Percentiles rank a stretch among this genome's conserved stretches.
These are phyloP conservation scores for Colletotrichum tamarilloi DNA, from an alignment of 2,329 filamentous ascomycete species.

Conservation along the genomic window DNA sequence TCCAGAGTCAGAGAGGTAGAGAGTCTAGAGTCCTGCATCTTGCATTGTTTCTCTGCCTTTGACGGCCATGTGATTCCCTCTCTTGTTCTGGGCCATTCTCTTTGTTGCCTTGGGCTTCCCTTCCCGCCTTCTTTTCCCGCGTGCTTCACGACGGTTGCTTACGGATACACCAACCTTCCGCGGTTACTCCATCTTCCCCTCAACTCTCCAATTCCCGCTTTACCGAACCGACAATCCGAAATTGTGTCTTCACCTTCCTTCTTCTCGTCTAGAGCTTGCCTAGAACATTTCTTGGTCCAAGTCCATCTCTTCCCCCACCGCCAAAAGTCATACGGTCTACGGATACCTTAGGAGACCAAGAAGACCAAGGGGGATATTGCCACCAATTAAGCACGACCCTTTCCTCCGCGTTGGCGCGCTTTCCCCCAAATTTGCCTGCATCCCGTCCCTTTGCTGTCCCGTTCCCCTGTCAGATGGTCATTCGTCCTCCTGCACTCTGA, in stretches of 20 bases:
- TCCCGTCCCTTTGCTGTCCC: neutral
- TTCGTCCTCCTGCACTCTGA: constrained; percentile 21
- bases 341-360: too few species aligned
- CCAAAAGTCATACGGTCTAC: neutral
- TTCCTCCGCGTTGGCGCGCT: constrained; percentile 9
- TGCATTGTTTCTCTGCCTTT: neutral
- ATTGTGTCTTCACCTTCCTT: constrained; percentile 3
- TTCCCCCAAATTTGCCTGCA: constrained; percentile 23
- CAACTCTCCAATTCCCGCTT: constrained; percentile 2
- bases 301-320: neutral
- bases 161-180: neutral
- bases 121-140: neutral
- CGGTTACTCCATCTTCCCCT: neutral
- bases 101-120: neutral
- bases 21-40: neutral
- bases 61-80: neutral
- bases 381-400: constrained; percentile 27
- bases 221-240: constrained; percentile 3
- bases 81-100: neutral
- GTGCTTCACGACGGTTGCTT: neutral
- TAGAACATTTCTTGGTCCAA: neutral
- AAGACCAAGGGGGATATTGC: constrained; percentile 14
- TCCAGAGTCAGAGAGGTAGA: neutral
- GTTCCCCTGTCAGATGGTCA: constrained; percentile 15
- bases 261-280: neutral